These are phyloP conservation scores for Ilyonectria robusta DNA, from an alignment of 2,329 filamentous ascomycete genomes.

Conservation along the genomic window DNA sequence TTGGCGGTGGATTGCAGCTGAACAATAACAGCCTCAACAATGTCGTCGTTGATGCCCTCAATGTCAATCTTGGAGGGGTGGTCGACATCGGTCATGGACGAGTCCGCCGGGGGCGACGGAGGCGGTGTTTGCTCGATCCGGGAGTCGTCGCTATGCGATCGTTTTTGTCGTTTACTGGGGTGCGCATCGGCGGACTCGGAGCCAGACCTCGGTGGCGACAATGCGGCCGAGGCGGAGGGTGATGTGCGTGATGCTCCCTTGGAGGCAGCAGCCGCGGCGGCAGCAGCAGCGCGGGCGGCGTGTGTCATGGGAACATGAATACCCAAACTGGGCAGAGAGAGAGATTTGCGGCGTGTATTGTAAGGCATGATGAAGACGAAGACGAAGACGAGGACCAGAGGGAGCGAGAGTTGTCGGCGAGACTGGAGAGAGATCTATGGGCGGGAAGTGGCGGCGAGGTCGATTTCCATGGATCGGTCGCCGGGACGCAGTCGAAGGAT, in stretches of 20 bases:
- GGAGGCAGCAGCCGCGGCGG: conserved; percentile 66
- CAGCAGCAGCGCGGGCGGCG: conserved; percentile 69
- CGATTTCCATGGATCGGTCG: conserved; percentile 36
- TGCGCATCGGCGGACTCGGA: conserved; percentile 54
- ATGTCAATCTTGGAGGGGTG: conserved; percentile 67
- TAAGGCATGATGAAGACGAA: conserved; percentile 78
- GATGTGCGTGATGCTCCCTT: conserved; percentile 53
- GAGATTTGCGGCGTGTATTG: conserved; percentile 96
- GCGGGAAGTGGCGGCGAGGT: conserved; percentile 30
- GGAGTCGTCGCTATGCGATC: conserved; percentile 86
- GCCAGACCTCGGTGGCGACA: conserved; percentile 51
- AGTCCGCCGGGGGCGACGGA: conserved; percentile 54
- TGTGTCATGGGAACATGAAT: conserved; percentile 85
- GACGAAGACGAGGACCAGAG: conserved; percentile 23
- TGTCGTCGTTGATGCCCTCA: conserved; percentile 91
- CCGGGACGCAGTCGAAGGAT: conserved; percentile 38
- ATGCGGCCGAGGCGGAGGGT: conserved; percentile 48
- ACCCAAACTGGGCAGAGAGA: conserved; percentile 92
- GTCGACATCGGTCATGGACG: conserved; percentile 47
- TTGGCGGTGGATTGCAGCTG: conserved; percentile 93
- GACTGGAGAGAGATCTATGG: conserved; percentile 32
- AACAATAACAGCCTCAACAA: conserved; percentile 90
- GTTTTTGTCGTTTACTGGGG: conserved; percentile 80
- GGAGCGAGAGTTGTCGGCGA: conserved; percentile 9
- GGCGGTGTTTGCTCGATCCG: conserved; percentile 82